Percentiles rank a stretch among this genome's conserved stretches.
Evolutionary conservation across 2,329 filamentous ascomycete genomes (phyloP).

Genomic region (Epichloe festucae): DNA sequence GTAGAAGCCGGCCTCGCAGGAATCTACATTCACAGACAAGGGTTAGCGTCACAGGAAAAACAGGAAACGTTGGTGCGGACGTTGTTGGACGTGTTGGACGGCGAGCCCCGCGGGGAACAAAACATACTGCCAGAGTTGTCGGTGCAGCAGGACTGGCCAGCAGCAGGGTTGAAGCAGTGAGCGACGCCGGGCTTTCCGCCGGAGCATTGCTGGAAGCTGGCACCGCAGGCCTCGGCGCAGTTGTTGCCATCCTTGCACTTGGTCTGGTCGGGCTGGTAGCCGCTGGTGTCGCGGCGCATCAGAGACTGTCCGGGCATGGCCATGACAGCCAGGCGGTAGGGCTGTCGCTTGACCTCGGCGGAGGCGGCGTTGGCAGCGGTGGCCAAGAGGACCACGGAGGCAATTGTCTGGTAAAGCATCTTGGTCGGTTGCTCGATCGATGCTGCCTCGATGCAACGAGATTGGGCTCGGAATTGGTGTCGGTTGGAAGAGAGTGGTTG

Average conservation of each 20-base stretch:
- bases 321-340: constrained; percentile 26
- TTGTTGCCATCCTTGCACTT: constrained; percentile 36
- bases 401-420: constrained; percentile 21
- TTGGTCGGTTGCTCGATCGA: too few species aligned
- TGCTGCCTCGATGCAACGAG: too few species aligned
- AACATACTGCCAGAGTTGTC: constrained; percentile 43
- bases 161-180: constrained; percentile 44
- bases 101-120: not conserved
- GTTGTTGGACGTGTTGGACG: too few species aligned
- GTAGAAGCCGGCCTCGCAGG: constrained; percentile 48
- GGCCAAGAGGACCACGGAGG: constrained; percentile 18
- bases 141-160: constrained; percentile 43
- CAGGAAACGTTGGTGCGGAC: too few species aligned
- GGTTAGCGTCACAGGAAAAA: not conserved
- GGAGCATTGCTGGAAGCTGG: constrained; percentile 34
- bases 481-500: not conserved
- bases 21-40: constrained; percentile 27
- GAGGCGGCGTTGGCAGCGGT: constrained; percentile 20
- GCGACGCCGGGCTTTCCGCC: constrained; percentile 31
- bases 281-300: constrained; percentile 29
- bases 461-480: too few species aligned
- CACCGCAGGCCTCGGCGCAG: constrained; percentile 43
- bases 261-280: constrained; percentile 35
- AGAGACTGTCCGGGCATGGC: constrained; percentile 27
- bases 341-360: constrained; percentile 13